Evolutionary conservation across 2,329 filamentous ascomycete genomes (phyloP).

Genomic region (Fonsecaea nubica): DNA sequence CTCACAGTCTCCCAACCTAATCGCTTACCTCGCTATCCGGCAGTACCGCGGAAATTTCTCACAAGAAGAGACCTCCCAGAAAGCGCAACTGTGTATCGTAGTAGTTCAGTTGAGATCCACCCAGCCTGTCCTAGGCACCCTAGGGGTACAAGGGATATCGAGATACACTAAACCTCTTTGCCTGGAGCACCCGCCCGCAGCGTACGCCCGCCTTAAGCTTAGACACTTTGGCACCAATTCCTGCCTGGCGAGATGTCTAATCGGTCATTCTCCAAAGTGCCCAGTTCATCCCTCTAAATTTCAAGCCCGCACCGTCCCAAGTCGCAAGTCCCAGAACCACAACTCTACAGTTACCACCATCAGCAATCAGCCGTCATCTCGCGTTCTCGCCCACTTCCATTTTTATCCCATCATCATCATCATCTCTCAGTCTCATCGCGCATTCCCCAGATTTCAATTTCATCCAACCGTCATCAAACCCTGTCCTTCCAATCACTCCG

Average conservation of each 20-base stretch:
- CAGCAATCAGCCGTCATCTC: slow-evolving; percentile 11
- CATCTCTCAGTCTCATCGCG: slow-evolving; percentile 17
- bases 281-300: not conserved
- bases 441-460: slow-evolving; percentile 21
- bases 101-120: slow-evolving; percentile 1
- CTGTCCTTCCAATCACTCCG: slow-evolving; percentile 4
- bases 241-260: slow-evolving; percentile 8
- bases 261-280: slow-evolving; percentile 7
- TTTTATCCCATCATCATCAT: slow-evolving; percentile 15
- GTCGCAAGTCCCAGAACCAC: not conserved
- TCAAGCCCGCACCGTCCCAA: not conserved
- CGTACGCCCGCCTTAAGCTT: slow-evolving; percentile 12
- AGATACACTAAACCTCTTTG: slow-evolving; percentile 19
- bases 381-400: slow-evolving; percentile 17
- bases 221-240: slow-evolving; percentile 5
- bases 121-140: not conserved
- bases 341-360: not conserved
- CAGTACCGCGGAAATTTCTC: slow-evolving; percentile 20
- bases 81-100: not conserved
- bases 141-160: slow-evolving; percentile 2
- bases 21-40: slow-evolving; percentile 9
- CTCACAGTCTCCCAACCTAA: slow-evolving; percentile 11
- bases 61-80: not conserved
- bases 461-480: slow-evolving; percentile 16
- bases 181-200: slow-evolving; percentile 17